Base-by-base conservation (phyloP, 208 protist genomes). In the Leishmania tarentolae region DNA sequence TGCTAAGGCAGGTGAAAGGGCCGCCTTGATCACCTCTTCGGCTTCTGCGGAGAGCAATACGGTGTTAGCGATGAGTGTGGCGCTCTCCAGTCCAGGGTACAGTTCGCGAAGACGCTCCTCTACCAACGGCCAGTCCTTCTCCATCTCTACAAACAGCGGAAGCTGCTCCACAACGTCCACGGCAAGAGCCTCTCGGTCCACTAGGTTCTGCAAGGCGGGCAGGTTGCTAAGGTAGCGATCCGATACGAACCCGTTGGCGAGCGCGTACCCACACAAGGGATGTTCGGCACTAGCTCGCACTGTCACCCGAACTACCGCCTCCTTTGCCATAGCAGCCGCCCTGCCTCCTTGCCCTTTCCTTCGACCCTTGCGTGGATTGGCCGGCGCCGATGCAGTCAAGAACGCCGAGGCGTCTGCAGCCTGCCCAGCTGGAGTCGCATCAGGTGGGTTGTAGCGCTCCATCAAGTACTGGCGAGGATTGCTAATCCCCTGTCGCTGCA, bases 401-500 rank as follows among this genome's bases (percentile, higher is more conserved):
- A 69, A 31, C 61, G 37, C 42, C 17, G 73, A 15, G 19, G 72
- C 61, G 4, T 56, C 57, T 28, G 46, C 11, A 2, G 35, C 69
- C 37, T 8, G 69, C 44, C 53, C 69, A 6, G 69, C 28, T n/a
- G 28, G 46, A 17, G 53, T 66, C 53, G 74, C 78, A n/a, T 83
- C 76, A 17, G 72, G 79, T 15, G 88, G 88, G 75, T 96, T 96
- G 74, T 91, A 94, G 76, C 79, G 87, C 56, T 77, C 80, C 0
- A 88, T 19, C 65, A 96, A 70, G 84, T 94, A 96, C 81, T 93
- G 88, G 21, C 83, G 85, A 42, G 91, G 84, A 75, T 93, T 91
- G 53, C 78, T 71, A 40, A 96, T 88, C 8, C 86, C 90, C 46
- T 91, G 79, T 31, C 75, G 59, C 75, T 87, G 93, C 46, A 96